Percentiles rank a stretch among this genome's conserved stretches.
phyloP scores from a whole-genome alignment of 768 basidiomycete genomes.

The Saitozyma podzolica region DNA sequence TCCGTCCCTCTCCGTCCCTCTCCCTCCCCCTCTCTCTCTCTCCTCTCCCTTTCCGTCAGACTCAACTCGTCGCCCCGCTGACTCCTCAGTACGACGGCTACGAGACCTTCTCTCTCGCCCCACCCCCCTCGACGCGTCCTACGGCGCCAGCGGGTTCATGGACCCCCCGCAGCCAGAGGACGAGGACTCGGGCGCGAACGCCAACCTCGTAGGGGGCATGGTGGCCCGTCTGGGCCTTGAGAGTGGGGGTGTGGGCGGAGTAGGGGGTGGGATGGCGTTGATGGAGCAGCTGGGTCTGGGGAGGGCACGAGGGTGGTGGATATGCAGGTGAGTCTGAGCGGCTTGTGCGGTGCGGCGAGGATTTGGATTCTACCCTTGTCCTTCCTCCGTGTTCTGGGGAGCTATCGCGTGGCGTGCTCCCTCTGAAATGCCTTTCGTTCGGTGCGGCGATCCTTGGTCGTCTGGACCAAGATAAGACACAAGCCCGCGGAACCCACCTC shows the following conservation, averaged over 20 bases:
- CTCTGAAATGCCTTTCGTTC: too few species aligned
- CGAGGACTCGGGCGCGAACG: constrained; percentile 18
- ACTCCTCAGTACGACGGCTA: constrained; percentile 47
- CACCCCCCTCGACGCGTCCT: constrained; percentile 41
- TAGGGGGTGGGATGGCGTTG: constrained; percentile 27
- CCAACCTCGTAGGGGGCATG: constrained; percentile 32
- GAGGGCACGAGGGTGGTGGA: constrained; percentile 51
- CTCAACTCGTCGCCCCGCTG: too few species aligned
- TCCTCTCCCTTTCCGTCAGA: not conserved
- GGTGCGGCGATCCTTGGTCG: too few species aligned
- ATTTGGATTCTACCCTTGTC: not conserved
- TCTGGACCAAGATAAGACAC: too few species aligned
- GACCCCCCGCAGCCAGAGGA: constrained; percentile 47
- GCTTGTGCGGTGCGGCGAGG: not conserved
- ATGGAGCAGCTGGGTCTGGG: constrained; percentile 49
- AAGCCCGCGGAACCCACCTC: too few species aligned
- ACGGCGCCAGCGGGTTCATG: constrained; percentile 46
- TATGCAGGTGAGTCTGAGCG: constrained; percentile 35
- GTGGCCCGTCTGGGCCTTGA: constrained; percentile 42
- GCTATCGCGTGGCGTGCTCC: too few species aligned
- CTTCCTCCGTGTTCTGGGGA: too few species aligned
- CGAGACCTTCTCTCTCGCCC: constrained; percentile 49
- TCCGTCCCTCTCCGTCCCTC: not conserved
- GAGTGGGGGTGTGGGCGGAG: constrained; percentile 22
- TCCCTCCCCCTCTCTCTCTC: not conserved